Evolutionary conservation across 192 early-diverging fungal species (phyloP).

Genomic region (Kickxella alabastrina): DNA sequence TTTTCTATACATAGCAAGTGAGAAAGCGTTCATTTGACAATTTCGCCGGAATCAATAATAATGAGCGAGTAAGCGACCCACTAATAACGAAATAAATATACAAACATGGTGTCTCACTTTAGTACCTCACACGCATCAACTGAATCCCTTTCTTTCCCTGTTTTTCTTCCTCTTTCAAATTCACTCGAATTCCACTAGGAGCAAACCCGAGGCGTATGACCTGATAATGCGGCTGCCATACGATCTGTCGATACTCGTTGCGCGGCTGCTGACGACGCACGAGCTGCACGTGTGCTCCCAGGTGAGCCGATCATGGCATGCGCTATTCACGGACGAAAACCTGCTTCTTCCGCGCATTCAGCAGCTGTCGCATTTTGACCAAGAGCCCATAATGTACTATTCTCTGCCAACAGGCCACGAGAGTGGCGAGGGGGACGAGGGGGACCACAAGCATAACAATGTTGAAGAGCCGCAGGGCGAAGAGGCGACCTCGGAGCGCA

Average conservation of each 20-base stretch:
- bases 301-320: constrained; percentile 25
- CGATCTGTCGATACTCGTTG: constrained; percentile 35
- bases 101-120: too few relatives aligned
- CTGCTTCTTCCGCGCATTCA: constrained; percentile 19
- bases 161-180: too few relatives aligned
- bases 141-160: too few relatives aligned
- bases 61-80: too few relatives aligned
- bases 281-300: constrained; percentile 38
- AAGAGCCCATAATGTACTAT: constrained; percentile 43
- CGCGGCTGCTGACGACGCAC: constrained; percentile 9
- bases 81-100: too few relatives aligned
- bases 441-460: neutral
- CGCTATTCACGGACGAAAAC: constrained; percentile 22
- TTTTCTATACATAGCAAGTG: too few relatives aligned
- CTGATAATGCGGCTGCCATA: constrained; percentile 37
- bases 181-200: too few relatives aligned
- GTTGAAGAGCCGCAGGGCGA: neutral
- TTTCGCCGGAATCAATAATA: too few relatives aligned
- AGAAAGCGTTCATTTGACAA: too few relatives aligned
- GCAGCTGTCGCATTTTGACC: constrained; percentile 46
- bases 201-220: constrained; percentile 14
- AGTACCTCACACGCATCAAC: too few relatives aligned
- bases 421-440: neutral
- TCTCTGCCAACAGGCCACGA: constrained; percentile 23
- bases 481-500: neutral